phyloP scores from a whole-genome alignment of 2,329 filamentous ascomycete species.

The Zopfia rhizophila region DNA sequence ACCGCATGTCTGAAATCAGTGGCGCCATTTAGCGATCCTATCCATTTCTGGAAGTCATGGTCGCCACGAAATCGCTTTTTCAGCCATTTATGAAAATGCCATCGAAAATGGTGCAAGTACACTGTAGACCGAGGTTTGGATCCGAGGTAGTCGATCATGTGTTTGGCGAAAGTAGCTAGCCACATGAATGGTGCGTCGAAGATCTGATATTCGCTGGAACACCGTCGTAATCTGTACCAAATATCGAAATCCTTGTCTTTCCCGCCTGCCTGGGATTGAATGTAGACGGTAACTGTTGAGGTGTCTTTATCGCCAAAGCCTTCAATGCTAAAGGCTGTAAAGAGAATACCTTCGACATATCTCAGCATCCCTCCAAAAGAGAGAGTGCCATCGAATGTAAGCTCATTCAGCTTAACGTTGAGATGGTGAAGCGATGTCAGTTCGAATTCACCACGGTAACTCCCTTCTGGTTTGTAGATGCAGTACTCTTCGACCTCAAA shows the following conservation, averaged over 20 bases:
- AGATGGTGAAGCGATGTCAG: conserved; percentile 32
- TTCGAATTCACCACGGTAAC: conserved; percentile 16
- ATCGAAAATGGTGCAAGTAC: conserved; percentile 66
- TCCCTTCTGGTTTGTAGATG: conserved; percentile 30
- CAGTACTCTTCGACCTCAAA: conserved; percentile 37
- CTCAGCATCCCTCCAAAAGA: conserved; percentile 53
- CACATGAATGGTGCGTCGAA: conserved; percentile 74
- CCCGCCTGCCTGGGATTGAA: conserved; percentile 62
- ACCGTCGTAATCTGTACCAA: conserved; percentile 71
- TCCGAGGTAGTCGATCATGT: conserved; percentile 74
- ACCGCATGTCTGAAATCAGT: conserved; percentile 73
- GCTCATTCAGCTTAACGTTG: conserved; percentile 24
- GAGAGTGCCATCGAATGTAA: conserved; percentile 52
- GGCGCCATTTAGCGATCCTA: conserved; percentile 52
- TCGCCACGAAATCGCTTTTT: conserved; percentile 55
- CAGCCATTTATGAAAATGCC: conserved; percentile 69
- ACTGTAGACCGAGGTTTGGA: conserved; percentile 48
- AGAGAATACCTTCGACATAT: conserved; percentile 67
- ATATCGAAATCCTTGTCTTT: conserved; percentile 51
- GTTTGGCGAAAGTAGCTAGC: conserved; percentile 76
- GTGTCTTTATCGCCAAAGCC: conserved; percentile 67
- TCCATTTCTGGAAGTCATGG: conserved; percentile 65
- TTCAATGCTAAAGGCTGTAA: conserved; percentile 71
- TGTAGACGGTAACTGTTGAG: conserved; percentile 68
- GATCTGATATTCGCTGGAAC: conserved; percentile 68